These are phyloP conservation scores for Sporothrix pallida DNA, from an alignment of 2,329 filamentous ascomycete genomes.

Conservation along the genomic window DNA sequence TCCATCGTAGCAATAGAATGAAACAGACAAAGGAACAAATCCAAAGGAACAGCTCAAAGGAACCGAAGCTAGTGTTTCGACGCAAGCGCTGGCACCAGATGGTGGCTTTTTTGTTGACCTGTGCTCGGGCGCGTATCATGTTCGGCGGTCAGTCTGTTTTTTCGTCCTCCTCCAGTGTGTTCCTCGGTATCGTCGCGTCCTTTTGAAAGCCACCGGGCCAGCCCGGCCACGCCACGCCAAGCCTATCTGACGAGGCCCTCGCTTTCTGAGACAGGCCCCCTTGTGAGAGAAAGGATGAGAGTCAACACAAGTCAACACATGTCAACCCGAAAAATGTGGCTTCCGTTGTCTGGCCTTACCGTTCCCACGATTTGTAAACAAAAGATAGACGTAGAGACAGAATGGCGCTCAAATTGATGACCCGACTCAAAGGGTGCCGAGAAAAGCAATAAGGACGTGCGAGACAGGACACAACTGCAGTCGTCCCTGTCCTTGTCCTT, in stretches of 20 bases:
- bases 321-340: not conserved
- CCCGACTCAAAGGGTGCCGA: not conserved
- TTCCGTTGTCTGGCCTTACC: not conserved
- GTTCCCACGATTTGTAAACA: constrained; percentile 12
- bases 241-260: not conserved
- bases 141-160: not conserved
- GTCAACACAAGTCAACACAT: not conserved
- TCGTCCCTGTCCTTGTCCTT: not conserved
- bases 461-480: not conserved
- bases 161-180: not conserved
- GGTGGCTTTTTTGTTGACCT: not conserved
- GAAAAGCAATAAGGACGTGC: not conserved
- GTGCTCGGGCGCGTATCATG: not conserved
- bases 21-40: not conserved
- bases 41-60: not conserved
- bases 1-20: not conserved
- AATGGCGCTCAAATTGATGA: not conserved
- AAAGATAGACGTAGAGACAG: not conserved
- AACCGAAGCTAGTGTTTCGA: constrained; percentile 17
- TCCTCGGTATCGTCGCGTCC: too few relatives aligned
- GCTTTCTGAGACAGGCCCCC: constrained; percentile 13
- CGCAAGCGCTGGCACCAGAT: constrained; percentile 19
- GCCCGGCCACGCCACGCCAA: constrained; percentile 11
- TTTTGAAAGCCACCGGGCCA: constrained; percentile 1
- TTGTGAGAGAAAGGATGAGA: not conserved